Base-by-base conservation (phyloP, 176 grass and related monocot genomes). In the Aegilops bicornis region DNA sequence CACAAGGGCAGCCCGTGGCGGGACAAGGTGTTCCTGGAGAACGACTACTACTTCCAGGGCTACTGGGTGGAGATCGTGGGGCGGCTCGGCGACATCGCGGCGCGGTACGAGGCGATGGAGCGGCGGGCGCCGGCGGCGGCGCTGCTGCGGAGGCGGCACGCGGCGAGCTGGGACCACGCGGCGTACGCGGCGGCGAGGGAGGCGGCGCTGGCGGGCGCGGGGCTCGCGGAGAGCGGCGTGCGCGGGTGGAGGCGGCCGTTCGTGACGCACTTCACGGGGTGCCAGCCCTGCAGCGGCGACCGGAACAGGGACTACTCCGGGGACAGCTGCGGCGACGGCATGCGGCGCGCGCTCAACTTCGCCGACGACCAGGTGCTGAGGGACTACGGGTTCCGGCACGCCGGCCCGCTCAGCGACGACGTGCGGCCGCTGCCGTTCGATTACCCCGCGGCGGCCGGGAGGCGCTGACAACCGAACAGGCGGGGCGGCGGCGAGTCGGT, bases 231-330 rank as follows among this genome's bases (percentile, higher is more conserved):
- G 71, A 74, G 78, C 80, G 89, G 93, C 15, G 77, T 76, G 22
- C 2, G 11, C 15, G 92, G 90, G 19, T 92, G 88, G 91, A 82
- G 89, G 40, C 82, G 96, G 0, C 96, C 96, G 2, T 92, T 98
- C 71, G 56, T 98, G 50, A 98, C 93, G 78, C 96, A 98, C 83
- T 98, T 98, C 93, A 95, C 91, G 6, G 96, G 96, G 14, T 98
- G 96, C 71, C 96, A 98, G 86, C 96, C 93, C 0, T 98, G 96
- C 91, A 94, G 93, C 69, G 96, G 93, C 2, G 52, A 94, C 25
- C 87, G 83, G 82, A 98, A 96, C 82, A 70, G 89, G 93, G 35
- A 84, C 69, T 98, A 98, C 79, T 74, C 86, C 2, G 87, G 86
- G n/a, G 71, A 77, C 67, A 92, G 78, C 74, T 98, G 96, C 90